These are phyloP conservation scores for Mycena albidolilacea DNA, from an alignment of 768 basidiomycete genomes.

Conservation along the genomic window DNA sequence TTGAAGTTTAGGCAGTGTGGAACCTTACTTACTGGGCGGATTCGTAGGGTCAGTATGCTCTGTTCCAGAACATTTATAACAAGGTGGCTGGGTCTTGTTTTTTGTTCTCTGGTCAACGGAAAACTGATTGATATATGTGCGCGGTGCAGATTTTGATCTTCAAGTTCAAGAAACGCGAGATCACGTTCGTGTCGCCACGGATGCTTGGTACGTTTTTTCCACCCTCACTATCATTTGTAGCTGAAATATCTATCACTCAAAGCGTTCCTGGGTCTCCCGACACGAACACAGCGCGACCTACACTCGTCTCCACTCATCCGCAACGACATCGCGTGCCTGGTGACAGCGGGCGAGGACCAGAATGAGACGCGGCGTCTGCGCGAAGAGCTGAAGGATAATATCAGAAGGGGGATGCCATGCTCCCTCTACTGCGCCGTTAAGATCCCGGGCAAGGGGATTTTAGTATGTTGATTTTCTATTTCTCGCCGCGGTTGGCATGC, in stretches of 20 bases:
- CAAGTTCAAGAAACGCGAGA: conserved; percentile 39
- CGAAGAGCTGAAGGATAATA: conserved; percentile 32
- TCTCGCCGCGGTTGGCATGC: neutral
- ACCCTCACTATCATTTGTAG: neutral
- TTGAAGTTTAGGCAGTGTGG: neutral
- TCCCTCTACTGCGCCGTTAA: conserved; percentile 36
- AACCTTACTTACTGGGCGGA: neutral
- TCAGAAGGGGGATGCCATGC: conserved; percentile 27
- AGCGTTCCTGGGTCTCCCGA: conserved; percentile 31
- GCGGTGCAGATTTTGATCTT: conserved; percentile 32
- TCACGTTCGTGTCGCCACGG: conserved; percentile 38
- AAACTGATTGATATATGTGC: neutral
- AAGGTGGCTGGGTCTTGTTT: conserved; percentile 23
- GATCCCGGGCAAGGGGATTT: conserved; percentile 29
- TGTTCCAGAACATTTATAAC: conserved; percentile 38
- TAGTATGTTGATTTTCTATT: conserved; percentile 14
- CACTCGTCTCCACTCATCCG: conserved; percentile 33
- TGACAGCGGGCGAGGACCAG: conserved; percentile 34
- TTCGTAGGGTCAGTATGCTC: conserved; percentile 35
- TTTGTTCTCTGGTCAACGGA: neutral
- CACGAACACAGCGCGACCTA: conserved; percentile 34
- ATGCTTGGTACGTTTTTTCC: conserved; percentile 29
- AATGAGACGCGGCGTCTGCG: conserved; percentile 33
- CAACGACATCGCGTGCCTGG: conserved; percentile 25
- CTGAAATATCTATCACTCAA: neutral